Evolutionary conservation across 345 rosid species (phyloP), one percentile per base, ranked within the genome.

Genomic region (Pistacia atlantica): DNA sequence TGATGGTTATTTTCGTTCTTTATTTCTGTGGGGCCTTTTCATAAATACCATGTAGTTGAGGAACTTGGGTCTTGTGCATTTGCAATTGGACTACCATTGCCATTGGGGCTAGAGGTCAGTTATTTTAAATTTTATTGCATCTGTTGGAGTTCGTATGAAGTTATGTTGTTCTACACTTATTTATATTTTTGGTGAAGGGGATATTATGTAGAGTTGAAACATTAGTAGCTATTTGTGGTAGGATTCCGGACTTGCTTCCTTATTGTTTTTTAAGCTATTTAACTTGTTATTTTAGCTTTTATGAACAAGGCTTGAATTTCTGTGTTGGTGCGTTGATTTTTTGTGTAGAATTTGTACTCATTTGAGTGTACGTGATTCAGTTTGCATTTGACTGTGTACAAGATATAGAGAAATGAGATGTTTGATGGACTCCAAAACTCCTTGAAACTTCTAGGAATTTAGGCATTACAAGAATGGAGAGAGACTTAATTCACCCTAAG

Each of bases 81-180:
- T 48, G 28, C 60, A 62, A 72, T 12, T 58, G 77, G 75, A 74
- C 37, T 54, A 18, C 55, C 71, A 49, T 38, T 62, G 46, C 76
- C 69, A 51, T 73, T 46, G 46, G 48, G 61, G 62, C 9, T 57
- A 65, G 76, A 68, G 74, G 71, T 58, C 45, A 22, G 11, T 67
- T 64, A 60, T 58, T 69, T 65, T 63, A 82, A 51, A 63, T 63
- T 80, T 76, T 82, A 72, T 68, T 67, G 52, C 67, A 64, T 45
- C 7, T 69, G 49, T 74, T 69, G 70, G 74, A 58, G 78, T 37
- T 52, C 57, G 18, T 22, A 42, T 74, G n/a, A 80, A 83, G 60
- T 67, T 33, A 61, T 73, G 65, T 67, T 71, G 51, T 51, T 67
- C 65, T 69, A 73, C 67, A 48, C 46, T 73, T 46, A 12, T 5